phyloP scores from a whole-genome alignment of 2,329 filamentous ascomycete species.

The Penicillium occitanis region DNA sequence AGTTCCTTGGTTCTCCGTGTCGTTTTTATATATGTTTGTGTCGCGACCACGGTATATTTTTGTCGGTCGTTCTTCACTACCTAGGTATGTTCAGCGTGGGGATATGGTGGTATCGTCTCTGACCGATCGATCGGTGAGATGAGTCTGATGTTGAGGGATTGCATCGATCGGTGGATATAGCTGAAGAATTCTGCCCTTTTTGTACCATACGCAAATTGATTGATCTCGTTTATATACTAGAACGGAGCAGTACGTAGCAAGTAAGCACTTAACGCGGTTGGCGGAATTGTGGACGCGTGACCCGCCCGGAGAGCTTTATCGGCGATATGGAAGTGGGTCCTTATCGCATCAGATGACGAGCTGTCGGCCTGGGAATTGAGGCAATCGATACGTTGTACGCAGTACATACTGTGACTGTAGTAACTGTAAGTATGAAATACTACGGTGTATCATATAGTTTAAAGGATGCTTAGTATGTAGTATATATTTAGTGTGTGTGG shows the following conservation, averaged over 20 bases:
- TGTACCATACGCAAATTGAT: constrained; percentile 17
- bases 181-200: background rate
- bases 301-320: constrained; percentile 11
- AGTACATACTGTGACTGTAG: background rate
- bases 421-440: background rate
- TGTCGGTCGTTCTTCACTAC: background rate
- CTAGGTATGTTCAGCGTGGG: background rate
- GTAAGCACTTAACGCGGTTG: constrained; percentile 5
- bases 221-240: background rate
- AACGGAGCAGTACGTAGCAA: background rate
- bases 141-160: background rate
- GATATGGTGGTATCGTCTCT: constrained; percentile 6
- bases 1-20: constrained; percentile 3
- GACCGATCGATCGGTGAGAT: background rate
- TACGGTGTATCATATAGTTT: background rate
- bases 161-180: constrained; percentile 3
- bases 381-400: background rate
- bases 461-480: background rate
- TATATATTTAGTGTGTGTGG: background rate
- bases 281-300: constrained; percentile 1
- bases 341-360: constrained; percentile 19
- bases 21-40: constrained; percentile 6
- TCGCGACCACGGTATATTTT: constrained; percentile 3
- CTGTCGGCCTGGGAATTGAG: background rate
- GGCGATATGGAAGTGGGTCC: constrained; percentile 3